Evolutionary conservation across 192 early-diverging fungal genomes (phyloP), one percentile per base, ranked within the genome.

Genomic region (Umbelopsis sp.): DNA sequence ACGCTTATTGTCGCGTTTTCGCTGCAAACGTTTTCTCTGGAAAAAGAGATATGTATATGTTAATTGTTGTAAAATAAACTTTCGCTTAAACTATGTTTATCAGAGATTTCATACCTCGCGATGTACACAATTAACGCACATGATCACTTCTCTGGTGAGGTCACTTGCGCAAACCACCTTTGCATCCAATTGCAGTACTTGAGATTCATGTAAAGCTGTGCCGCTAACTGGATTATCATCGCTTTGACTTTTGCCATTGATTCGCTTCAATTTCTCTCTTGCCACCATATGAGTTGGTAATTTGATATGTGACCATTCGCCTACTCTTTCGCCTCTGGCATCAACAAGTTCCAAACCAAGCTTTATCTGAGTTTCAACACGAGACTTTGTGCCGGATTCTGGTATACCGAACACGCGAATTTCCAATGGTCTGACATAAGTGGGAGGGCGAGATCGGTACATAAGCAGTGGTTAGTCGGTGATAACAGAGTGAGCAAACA

Each of bases 331-430:
- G 46, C 91, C 90, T 47, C 71, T 46, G 65, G 75, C 67, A 15
- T 81, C 84, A 1, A 86, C 81, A 30, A 95, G 79, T 67, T 92
- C 88, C 70, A 95, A 67, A 20, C 90, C 91, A 22, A 94, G 80
- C 61, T 91, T 92, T 75, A 92, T 92, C 77, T 93, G 93, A 49
- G 93, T 95, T 76, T 95, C 92, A 41, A 94, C 92, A 13, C 92
- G 81, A 33, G 89, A 92, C 69, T 91, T 90, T 35, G 87, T 85
- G 5, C 79, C 79, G 12, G 69, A 68, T n/a, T 51, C 50, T 22
- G 79, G 73, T 23, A 80, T 49, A 22, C 79, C 79, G 13, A 77
- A 47, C 8, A 80, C 76, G 25, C 69, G 72, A 49, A 80, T 74
- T 45, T 82, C 65, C 21, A 66, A 50, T 51, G 70, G 64, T 45